phyloP scores from a whole-genome alignment of 345 rosid species.

The Eutrema yunnanense region DNA sequence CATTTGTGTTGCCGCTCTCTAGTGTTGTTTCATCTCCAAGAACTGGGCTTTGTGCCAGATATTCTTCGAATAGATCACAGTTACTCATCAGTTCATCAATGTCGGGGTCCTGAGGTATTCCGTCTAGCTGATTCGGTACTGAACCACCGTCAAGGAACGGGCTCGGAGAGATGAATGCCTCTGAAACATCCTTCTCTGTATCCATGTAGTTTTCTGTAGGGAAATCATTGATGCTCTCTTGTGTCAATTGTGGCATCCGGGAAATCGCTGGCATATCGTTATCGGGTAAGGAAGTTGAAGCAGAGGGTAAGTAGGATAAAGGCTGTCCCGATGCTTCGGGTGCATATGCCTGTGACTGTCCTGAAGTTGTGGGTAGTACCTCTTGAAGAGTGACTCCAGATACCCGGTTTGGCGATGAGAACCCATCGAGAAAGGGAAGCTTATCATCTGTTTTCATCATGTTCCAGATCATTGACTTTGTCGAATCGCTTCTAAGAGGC shows the following conservation, averaged over 20 bases:
- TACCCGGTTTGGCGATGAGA: constrained; percentile 2
- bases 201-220: constrained; percentile 21
- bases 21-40: constrained; percentile 10
- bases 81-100: constrained; percentile 26
- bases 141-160: constrained; percentile 20
- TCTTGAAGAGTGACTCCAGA: constrained; percentile 21
- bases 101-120: constrained; percentile 10
- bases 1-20: background rate
- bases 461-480: constrained; percentile 32
- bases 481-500: constrained; percentile 35
- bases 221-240: constrained; percentile 4
- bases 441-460: constrained; percentile 37
- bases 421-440: background rate
- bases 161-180: constrained; percentile 9
- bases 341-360: background rate
- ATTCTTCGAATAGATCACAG: constrained; percentile 16
- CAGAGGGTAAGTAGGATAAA: background rate
- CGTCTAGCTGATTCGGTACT: constrained; percentile 20
- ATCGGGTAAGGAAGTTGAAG: constrained; percentile 2
- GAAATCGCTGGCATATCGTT: background rate
- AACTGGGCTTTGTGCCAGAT: constrained; percentile 10
- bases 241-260: background rate
- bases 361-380: constrained; percentile 21
- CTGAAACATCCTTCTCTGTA: constrained; percentile 5
- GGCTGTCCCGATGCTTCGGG: background rate